Conservation (phyloP, 257 asterid genomes). For the Plantago ovata region DNA sequence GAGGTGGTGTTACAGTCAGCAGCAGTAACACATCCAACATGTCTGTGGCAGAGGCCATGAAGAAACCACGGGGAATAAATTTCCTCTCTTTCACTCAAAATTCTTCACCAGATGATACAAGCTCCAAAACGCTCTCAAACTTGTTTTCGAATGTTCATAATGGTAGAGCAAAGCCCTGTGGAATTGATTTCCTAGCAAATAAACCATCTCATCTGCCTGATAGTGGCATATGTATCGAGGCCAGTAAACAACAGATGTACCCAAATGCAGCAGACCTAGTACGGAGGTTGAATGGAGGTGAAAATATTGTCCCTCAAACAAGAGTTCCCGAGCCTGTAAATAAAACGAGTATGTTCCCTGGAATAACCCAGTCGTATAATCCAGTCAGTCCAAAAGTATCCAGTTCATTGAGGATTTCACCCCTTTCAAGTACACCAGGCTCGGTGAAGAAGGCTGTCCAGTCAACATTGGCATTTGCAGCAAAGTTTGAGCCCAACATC, state of each 20-base stretch:
- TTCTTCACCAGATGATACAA: slow-evolving; percentile 40
- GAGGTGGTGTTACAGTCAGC: slow-evolving; percentile 22
- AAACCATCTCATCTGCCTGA: slow-evolving; percentile 18
- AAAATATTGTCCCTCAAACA: slow-evolving; percentile 18
- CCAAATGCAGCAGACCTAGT: slow-evolving; percentile 15
- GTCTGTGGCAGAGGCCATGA: slow-evolving; percentile 27
- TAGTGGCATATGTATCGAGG: slow-evolving; percentile 19
- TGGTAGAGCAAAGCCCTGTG: slow-evolving; percentile 28
- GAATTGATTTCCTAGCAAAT: slow-evolving; percentile 21
- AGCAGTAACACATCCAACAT: slow-evolving; percentile 25
- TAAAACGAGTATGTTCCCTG: slow-evolving; percentile 28
- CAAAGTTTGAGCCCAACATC: slow-evolving; percentile 55
- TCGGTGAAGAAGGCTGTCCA: slow-evolving; percentile 57
- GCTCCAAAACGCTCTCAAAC: slow-evolving; percentile 30
- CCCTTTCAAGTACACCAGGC: slow-evolving; percentile 39
- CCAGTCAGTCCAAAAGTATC: slow-evolving; percentile 11
- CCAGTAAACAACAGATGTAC: slow-evolving; percentile 27
- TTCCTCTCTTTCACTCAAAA: slow-evolving; percentile 64
- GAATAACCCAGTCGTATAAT: slow-evolving; percentile 14
- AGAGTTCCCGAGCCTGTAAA: slow-evolving; percentile 30
- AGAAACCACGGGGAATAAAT: slow-evolving; percentile 68
- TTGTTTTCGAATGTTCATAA: slow-evolving; percentile 23
- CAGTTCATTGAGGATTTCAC: slow-evolving; percentile 33
- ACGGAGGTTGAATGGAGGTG: slow-evolving; percentile 12
- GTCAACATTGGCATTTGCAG: slow-evolving; percentile 73